A percentile compares a stretch with the other conserved stretches of the same genome.
Evolutionary conservation across 352 stramenopile species (phyloP).

Genomic region (Thraustochytrium sp.): DNA sequence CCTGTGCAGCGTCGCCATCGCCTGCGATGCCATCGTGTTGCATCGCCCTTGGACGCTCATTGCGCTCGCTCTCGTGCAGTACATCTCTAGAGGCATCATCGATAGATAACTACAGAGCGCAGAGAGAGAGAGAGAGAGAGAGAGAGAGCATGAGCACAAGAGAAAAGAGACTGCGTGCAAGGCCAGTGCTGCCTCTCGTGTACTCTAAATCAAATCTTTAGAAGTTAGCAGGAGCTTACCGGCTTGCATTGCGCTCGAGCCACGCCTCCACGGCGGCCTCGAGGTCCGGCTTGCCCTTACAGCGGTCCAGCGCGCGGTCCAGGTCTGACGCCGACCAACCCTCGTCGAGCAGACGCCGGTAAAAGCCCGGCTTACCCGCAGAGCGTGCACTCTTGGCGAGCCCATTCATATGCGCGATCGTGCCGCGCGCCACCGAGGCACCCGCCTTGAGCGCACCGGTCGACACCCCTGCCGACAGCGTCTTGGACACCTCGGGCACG

Average conservation of each 20-base stretch:
- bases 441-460: not conserved
- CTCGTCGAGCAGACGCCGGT: not conserved
- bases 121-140: not conserved
- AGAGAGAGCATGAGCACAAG: no score
- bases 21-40: not conserved
- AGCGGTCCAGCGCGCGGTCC: conserved; percentile 3
- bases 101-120: not conserved
- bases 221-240: not conserved
- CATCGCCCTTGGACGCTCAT: not conserved
- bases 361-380: not conserved
- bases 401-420: not conserved
- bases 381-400: no score
- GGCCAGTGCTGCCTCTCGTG: no score
- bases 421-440: not conserved
- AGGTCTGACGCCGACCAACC: not conserved
- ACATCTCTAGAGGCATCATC: not conserved
- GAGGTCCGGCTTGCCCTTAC: not conserved
- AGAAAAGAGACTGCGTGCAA: no score
- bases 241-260: not conserved
- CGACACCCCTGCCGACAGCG: not conserved
- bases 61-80: not conserved
- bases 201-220: not conserved
- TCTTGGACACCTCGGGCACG: not conserved
- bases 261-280: not conserved
- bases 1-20: conserved; percentile 16